Base-by-base conservation (phyloP, 352 stramenopile species). In the Phytophthora parvispora region DNA sequence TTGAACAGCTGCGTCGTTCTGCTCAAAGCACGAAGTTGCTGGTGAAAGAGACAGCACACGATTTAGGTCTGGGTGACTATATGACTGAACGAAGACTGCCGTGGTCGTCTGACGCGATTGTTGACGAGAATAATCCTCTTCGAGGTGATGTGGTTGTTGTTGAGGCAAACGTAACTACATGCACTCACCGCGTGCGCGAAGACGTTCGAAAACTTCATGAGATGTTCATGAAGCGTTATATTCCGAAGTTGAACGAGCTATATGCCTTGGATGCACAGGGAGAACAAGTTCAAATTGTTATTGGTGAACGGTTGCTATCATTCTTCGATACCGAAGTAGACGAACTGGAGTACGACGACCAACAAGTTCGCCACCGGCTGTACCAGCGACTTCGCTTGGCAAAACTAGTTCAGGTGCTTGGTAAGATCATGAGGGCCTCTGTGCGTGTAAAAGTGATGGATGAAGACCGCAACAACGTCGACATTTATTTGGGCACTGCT, bases 271-370 rank as follows among this genome's bases (percentile, higher is more conserved):
- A 91, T 50, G 74, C 75, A 0, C 65, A 79, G 38, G 72, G 78
- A 16, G 72, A 84, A 9, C 16, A 59, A 4, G 66, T 89, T 10
- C 55, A 86, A 22, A n/a, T 89, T 6, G 55, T 65, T 6, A 55
- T 54, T 5, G 83, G 77, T 1, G 81, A 92, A 49, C 61, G 72
- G 24, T 50, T 90, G 18, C 55, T 92, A 3, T 58, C 29, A 28
- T 86, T 92, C 45, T 94, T 94, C 54, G 77, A 86, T 25, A 76
- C 83, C 2, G 86, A 92, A 57, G 86, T 94, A 0, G 84, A 92
- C 55, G 78, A 88, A 28, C 58, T 94, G 42, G 81, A 90, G 16
- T n/a, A 74, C 10, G 77, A 91, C 4, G 86, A 94, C 36, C 68
- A 88, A 20, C 25, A 49, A 2, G 79, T 90, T 38, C 85, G 77